A percentile compares a stretch with the other conserved stretches of the same genome.
Evolutionary conservation across 257 asterid species (phyloP).

Genomic region (Capsicum pubescens): DNA sequence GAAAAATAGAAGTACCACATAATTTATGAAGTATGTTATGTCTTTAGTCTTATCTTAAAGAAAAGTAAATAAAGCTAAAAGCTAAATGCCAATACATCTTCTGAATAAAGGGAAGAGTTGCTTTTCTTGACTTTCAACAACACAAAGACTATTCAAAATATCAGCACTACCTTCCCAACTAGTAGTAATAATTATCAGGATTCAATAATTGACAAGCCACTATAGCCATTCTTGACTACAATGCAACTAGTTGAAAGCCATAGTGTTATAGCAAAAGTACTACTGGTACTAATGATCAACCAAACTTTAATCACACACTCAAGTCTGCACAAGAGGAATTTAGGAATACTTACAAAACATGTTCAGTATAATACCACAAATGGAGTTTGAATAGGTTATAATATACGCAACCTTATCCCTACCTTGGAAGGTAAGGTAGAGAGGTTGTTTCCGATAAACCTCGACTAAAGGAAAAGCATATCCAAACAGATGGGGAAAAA

Average conservation of each 20-base stretch:
- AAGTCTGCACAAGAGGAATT: not conserved
- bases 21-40: not conserved
- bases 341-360: not conserved
- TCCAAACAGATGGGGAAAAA: too few relatives aligned
- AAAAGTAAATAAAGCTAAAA: not conserved
- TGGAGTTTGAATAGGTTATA: too few relatives aligned
- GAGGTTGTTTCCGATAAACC: too few relatives aligned
- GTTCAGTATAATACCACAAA: too few relatives aligned
- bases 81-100: constrained; percentile 2
- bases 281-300: not conserved
- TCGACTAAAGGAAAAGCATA: too few relatives aligned
- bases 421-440: too few relatives aligned
- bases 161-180: not conserved
- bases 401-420: too few relatives aligned
- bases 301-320: not conserved
- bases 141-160: not conserved
- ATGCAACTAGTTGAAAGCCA: not conserved
- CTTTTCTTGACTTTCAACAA: not conserved
- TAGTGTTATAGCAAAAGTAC: not conserved
- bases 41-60: not conserved
- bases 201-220: not conserved
- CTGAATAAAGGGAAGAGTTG: not conserved
- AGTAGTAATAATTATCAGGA: not conserved
- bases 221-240: not conserved
- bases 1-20: not conserved